These are phyloP conservation scores for Kodamaea plutei DNA, from an alignment of 1,139 yeast genomes.

Conservation along the genomic window DNA sequence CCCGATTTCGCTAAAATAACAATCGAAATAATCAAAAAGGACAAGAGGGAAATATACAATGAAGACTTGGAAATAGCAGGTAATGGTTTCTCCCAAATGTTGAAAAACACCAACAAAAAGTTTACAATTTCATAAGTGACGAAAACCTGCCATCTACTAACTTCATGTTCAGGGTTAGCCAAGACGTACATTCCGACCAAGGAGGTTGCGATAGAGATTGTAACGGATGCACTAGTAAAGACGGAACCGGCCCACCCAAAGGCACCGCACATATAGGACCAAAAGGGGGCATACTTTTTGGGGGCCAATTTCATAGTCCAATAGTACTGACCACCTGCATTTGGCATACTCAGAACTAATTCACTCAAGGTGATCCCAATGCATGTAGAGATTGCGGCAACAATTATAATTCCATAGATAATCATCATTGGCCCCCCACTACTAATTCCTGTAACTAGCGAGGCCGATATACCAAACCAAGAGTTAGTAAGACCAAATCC, in stretches of 20 bases:
- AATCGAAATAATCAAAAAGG: constrained; percentile 34
- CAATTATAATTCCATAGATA: constrained; percentile 40
- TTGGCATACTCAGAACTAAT: constrained; percentile 50
- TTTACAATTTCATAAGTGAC: constrained; percentile 38
- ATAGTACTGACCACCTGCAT: constrained; percentile 59
- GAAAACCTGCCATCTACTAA: constrained; percentile 50
- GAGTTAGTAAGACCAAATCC: constrained; percentile 53
- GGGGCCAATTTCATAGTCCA: constrained; percentile 59
- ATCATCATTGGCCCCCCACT: constrained; percentile 50
- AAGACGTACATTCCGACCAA: constrained; percentile 49
- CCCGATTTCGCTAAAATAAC: constrained; percentile 36
- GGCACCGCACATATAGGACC: constrained; percentile 52
- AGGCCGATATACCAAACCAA: constrained; percentile 51
- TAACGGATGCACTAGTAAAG: constrained; percentile 54
- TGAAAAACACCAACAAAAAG: constrained; percentile 30
- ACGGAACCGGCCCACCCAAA: constrained; percentile 57
- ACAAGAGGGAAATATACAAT: constrained; percentile 33
- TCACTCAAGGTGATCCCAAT: constrained; percentile 44
- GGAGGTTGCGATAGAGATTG: constrained; percentile 46
- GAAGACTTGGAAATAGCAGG: constrained; percentile 35
- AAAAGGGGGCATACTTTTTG: constrained; percentile 40
- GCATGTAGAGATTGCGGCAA: constrained; percentile 31
- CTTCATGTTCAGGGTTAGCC: constrained; percentile 39
- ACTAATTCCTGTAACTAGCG: constrained; percentile 44
- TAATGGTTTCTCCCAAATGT: constrained; percentile 35